phyloP scores from a whole-genome alignment of 306 rosid genomes.

The Senna siamea region DNA sequence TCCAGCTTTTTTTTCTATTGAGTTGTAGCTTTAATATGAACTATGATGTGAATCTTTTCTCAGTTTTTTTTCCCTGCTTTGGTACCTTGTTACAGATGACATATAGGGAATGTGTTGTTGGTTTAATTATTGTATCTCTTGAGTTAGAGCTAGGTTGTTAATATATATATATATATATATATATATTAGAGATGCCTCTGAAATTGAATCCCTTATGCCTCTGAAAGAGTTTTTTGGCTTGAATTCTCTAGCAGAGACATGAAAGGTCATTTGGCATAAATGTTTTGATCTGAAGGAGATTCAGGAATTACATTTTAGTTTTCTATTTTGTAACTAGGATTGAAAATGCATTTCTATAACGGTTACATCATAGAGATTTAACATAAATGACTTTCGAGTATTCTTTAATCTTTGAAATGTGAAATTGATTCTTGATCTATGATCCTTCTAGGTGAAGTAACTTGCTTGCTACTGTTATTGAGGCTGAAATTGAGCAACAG shows the following conservation, averaged over 20 bases:
- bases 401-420: constrained; percentile 30
- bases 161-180: too few species aligned
- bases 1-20: constrained; percentile 70
- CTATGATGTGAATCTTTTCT: neutral
- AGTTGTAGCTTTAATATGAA: constrained; percentile 13
- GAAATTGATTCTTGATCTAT: constrained; percentile 37
- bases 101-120: constrained; percentile 93
- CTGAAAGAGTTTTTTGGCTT: neutral
- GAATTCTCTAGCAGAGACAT: constrained; percentile 7
- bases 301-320: neutral
- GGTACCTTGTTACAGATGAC: constrained; percentile 62
- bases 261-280: constrained; percentile 15
- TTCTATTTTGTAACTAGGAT: too few species aligned
- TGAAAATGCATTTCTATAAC: constrained; percentile 15
- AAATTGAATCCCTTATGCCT: too few species aligned
- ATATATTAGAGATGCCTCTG: too few species aligned
- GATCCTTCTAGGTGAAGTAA: constrained; percentile 72
- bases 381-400: neutral
- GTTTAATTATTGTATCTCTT: constrained; percentile 94
- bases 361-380: constrained; percentile 6
- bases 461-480: constrained; percentile 78
- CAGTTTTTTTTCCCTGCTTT: constrained; percentile 31
- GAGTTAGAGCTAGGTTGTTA: too few species aligned
- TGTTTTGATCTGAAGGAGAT: constrained; percentile 5
- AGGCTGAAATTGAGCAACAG: constrained; percentile 76